Base-by-base conservation (phyloP, 83 land plant species). In the Picea abies region DNA sequence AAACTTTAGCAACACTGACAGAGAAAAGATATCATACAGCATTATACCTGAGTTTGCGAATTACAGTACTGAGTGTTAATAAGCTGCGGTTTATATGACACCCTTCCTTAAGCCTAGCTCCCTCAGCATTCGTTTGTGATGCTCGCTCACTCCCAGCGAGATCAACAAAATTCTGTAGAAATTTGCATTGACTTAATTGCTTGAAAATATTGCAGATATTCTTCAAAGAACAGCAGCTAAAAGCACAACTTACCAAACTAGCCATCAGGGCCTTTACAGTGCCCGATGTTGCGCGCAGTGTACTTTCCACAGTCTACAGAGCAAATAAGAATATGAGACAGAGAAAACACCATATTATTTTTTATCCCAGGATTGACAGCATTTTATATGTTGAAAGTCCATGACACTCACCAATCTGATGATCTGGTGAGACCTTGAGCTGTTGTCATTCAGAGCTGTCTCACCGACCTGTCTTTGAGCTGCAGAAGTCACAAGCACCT, bases 111-210 rank as follows among this genome's bases (percentile, higher is more conserved):
- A 98, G 93, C 86, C 99, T 84, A 19, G 93, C 88, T 14, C 99
- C 99, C 80, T 93, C 98, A 12, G 99, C 86, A 81, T 89, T 89
- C 80, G 99, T 94, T 82, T 96, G 99, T 68, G 99, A 94, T 10
- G 94, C 97, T 66, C 99, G 86, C 83, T 98, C 99, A 91, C 99
- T 98, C 64, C 99, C 99, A 79, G 99, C 99, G 49, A 98, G 88
- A 84, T 98, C 99, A 20, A 98, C 99, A 88, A 98, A 96, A 83
- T 98, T 98, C 99, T 98, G 99, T 80, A 90, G 62, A 84, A 49
- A 69, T 52, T 56, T 60, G 22, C n/a, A 26, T 23, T 32, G 4
- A 32, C 52, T 29, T 60, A 61, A 5, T 39, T 63, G 29, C 39
- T 35, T 17, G 35, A 78, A 19, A 76, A 76, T 25, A 32, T 16